Evolutionary conservation across 164 flowering plant genomes (phyloP).

Genomic region (Euptelea pleiosperma): DNA sequence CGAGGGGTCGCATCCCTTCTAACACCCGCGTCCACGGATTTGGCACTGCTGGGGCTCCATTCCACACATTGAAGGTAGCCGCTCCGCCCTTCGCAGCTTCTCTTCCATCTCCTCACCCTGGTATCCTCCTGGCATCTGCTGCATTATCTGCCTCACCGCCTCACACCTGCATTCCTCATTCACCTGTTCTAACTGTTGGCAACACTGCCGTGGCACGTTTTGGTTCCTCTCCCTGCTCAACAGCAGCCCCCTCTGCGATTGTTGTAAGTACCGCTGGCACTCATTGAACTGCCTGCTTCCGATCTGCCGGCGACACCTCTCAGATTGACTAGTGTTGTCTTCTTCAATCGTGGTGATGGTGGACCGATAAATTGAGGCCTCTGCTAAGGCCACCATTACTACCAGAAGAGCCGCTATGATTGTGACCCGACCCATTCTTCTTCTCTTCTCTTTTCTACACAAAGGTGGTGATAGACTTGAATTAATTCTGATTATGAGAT

Average conservation of each 20-base stretch:
- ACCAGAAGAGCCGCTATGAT: not conserved
- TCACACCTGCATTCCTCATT: not conserved
- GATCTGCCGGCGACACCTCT: not conserved
- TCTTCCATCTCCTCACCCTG: not conserved
- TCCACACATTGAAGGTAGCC: not conserved
- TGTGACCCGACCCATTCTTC: not conserved
- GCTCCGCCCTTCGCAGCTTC: not conserved
- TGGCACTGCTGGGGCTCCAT: not conserved
- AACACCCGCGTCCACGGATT: not conserved
- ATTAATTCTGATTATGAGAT: not conserved
- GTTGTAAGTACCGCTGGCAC: not conserved
- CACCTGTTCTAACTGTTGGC: not conserved
- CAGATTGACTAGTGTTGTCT: no score
- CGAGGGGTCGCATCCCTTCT: no score
- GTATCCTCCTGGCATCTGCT: not conserved
- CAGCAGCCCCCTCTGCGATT: not conserved
- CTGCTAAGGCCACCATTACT: not conserved
- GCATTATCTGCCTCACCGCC: not conserved
- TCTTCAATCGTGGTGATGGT: not conserved
- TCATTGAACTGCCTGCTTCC: not conserved
- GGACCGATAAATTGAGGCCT: not conserved
- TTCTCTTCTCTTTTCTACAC: not conserved
- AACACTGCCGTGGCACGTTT: slow-evolving; percentile 2
- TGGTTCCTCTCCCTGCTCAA: not conserved
- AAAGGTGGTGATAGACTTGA: no score